These are phyloP conservation scores for Phytophthora crassamura DNA, from an alignment of 352 stramenopile species.

Conservation along the genomic window DNA sequence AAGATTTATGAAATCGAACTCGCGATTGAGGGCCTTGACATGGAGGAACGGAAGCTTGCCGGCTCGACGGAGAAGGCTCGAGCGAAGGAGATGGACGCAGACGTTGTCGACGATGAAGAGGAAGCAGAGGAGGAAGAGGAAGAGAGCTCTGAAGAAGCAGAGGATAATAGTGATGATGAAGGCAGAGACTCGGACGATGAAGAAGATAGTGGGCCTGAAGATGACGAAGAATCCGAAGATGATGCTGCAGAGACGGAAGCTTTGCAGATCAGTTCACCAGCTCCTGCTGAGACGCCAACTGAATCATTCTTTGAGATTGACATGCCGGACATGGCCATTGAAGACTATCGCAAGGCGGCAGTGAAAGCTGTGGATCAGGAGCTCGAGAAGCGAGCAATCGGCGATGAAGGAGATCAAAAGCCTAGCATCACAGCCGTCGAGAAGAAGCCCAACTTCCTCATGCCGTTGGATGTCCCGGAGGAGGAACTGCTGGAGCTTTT, in stretches of 20 bases:
- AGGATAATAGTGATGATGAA: slow-evolving; percentile 24
- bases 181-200: slow-evolving; percentile 16
- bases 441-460: slow-evolving; percentile 30
- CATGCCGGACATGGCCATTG: slow-evolving; percentile 50
- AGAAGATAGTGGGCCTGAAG: slow-evolving; percentile 15
- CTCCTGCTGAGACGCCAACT: background rate
- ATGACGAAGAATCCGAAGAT: slow-evolving; percentile 23
- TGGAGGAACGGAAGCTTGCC: slow-evolving; percentile 34
- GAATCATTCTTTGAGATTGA: slow-evolving; percentile 58
- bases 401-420: slow-evolving; percentile 2
- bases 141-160: slow-evolving; percentile 2
- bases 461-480: slow-evolving; percentile 35
- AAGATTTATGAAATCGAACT: slow-evolving; percentile 59
- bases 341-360: slow-evolving; percentile 54
- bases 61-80: slow-evolving; percentile 31
- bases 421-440: background rate
- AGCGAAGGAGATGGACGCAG: slow-evolving; percentile 32
- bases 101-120: slow-evolving; percentile 23
- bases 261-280: background rate
- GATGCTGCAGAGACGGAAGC: slow-evolving; percentile 21
- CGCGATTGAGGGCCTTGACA: slow-evolving; percentile 43
- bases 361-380: slow-evolving; percentile 42
- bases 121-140: slow-evolving; percentile 28
- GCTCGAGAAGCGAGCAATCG: slow-evolving; percentile 41
- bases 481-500: slow-evolving; percentile 60